Evolutionary conservation across 306 rosid species (phyloP).

Genomic region (Sindora glabra): DNA sequence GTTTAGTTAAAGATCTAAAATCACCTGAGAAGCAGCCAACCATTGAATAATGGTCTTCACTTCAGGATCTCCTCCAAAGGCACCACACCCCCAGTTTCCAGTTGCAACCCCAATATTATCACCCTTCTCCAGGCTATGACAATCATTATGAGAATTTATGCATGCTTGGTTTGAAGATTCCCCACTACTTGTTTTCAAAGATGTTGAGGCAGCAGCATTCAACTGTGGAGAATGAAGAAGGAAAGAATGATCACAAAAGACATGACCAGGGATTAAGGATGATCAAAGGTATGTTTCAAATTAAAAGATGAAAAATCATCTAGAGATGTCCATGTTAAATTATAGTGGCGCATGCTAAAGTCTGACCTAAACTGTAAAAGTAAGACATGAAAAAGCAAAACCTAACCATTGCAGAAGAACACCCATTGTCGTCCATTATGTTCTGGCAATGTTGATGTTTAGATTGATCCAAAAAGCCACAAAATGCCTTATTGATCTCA

Average conservation of each 20-base stretch:
- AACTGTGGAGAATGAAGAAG: slow-evolving; percentile 19
- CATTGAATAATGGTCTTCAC: slow-evolving; percentile 80
- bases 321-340: not conserved
- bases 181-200: slow-evolving; percentile 24
- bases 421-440: slow-evolving; percentile 28
- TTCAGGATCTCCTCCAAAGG: slow-evolving; percentile 95
- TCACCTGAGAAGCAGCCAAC: slow-evolving; percentile 98
- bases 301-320: not conserved
- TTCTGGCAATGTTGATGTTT: slow-evolving; percentile 30
- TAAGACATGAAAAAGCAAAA: not conserved
- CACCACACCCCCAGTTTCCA: slow-evolving; percentile 98
- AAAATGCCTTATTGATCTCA: slow-evolving; percentile 84
- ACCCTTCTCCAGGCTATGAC: slow-evolving; percentile 11
- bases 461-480: slow-evolving; percentile 62
- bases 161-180: slow-evolving; percentile 15
- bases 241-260: slow-evolving; percentile 2
- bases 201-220: slow-evolving; percentile 24
- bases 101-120: slow-evolving; percentile 66
- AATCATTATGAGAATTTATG: slow-evolving; percentile 21
- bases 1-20: slow-evolving; percentile 11
- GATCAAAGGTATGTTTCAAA: not conserved
- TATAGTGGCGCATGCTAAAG: not conserved
- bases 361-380: not conserved
- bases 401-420: slow-evolving; percentile 19
- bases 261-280: not conserved